Evolutionary conservation across 2,329 filamentous ascomycete species (phyloP).

Genomic region (Aspergillus phoenicis): DNA sequence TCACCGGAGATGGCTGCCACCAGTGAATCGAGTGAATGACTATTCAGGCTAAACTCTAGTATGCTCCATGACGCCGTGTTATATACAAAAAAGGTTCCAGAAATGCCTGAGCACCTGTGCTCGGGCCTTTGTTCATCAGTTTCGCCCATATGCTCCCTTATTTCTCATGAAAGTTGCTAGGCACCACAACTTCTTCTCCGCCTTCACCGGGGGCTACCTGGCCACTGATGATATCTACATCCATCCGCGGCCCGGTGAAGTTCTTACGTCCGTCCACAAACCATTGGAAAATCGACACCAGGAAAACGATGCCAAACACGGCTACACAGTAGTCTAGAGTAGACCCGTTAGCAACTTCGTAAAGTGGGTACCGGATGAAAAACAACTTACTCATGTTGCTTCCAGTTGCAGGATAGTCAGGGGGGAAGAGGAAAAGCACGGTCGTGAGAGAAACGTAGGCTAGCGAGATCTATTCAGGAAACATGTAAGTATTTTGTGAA

Average conservation of each 20-base stretch:
- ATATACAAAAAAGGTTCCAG: neutral
- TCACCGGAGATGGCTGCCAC: neutral
- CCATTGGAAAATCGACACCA: constrained; percentile 62
- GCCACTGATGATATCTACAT: constrained; percentile 37
- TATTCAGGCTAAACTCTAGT: neutral
- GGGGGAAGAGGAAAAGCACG: constrained; percentile 74
- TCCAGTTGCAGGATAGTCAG: constrained; percentile 63
- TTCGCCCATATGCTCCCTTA: neutral
- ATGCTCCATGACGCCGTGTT: neutral
- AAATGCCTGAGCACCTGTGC: neutral
- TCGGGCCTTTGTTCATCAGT: neutral
- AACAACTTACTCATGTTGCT: constrained; percentile 66
- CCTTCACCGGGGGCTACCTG: neutral
- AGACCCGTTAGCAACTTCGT: constrained; percentile 6
- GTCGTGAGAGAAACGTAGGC: constrained; percentile 70
- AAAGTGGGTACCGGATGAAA: neutral
- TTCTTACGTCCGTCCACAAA: constrained; percentile 64
- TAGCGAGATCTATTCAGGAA: constrained; percentile 55
- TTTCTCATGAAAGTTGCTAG: neutral
- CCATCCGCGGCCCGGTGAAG: constrained; percentile 56
- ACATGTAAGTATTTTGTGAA: neutral
- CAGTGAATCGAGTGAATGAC: neutral
- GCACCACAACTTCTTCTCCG: constrained; percentile 9
- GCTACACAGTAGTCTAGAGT: constrained; percentile 49
- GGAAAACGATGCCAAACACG: constrained; percentile 60